Percentiles rank a stretch among this genome's conserved stretches.
Conservation (phyloP, 1,284 basidiomycete species). For the Sporisorium sorghi region DNA sequence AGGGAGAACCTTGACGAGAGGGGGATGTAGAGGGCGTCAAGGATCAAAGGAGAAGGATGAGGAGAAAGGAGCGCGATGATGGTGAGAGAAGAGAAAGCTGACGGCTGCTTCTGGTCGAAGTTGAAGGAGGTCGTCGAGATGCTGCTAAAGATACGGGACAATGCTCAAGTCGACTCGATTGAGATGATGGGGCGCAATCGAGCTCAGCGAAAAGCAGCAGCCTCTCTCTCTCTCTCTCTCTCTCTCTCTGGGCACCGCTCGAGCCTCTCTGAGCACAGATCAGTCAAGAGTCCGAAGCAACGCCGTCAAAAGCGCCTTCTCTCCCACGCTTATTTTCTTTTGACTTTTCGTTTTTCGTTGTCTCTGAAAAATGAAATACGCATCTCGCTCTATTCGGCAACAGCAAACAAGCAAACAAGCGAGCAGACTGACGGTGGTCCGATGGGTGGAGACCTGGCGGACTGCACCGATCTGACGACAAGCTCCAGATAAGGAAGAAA, state of each 20-base stretch:
- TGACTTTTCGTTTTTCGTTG: too few species aligned
- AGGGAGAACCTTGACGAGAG: conserved; percentile 11
- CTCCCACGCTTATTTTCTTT: too few species aligned
- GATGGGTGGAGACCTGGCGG: too few species aligned
- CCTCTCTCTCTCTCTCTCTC: too few species aligned
- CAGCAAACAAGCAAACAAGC: too few species aligned
- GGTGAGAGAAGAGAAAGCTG: conserved; percentile 1
- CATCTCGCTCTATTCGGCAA: too few species aligned
- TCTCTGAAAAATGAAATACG: too few species aligned
- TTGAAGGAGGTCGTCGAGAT: not conserved
- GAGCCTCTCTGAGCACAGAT: not conserved
- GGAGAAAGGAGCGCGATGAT: conserved; percentile 10
- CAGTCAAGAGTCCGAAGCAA: not conserved
- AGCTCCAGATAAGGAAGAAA: too few species aligned
- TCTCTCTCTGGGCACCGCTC: too few species aligned
- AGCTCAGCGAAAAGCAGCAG: not conserved
- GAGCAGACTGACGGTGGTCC: too few species aligned
- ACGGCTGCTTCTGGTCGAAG: not conserved
- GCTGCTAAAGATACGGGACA: conserved; percentile 7
- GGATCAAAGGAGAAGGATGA: conserved; percentile 3
- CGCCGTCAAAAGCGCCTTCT: not conserved
- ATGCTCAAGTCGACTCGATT: conserved; percentile 4
- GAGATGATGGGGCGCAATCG: not conserved
- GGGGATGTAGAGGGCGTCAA: conserved; percentile 16
- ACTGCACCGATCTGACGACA: too few species aligned